Conservation (phyloP, 306 rosid species). For the Casuarina equisetifolia region DNA sequence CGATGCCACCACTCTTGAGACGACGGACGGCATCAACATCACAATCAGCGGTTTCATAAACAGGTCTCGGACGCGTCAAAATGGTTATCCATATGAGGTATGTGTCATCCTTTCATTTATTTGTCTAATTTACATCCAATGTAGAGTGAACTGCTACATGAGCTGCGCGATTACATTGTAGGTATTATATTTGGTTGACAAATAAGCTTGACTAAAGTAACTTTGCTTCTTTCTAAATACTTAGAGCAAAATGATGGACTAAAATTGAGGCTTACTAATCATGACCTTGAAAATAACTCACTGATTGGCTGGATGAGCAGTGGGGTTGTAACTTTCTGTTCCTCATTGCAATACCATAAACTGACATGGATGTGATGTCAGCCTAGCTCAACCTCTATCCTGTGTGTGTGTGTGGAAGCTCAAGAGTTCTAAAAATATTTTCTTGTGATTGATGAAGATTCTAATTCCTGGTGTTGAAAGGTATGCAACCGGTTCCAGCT, state of each 20-base stretch:
- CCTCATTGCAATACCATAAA: background rate
- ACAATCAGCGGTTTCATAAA: slow-evolving; percentile 35
- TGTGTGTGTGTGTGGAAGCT: background rate
- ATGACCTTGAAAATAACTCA: background rate
- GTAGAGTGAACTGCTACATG: background rate
- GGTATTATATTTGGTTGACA: background rate
- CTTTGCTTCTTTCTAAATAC: background rate
- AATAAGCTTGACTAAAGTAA: background rate
- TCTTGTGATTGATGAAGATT: background rate
- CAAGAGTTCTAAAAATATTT: background rate
- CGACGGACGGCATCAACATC: slow-evolving; percentile 41
- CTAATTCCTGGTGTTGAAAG: slow-evolving; percentile 30
- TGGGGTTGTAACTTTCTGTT: background rate
- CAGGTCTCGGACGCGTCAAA: slow-evolving; percentile 38
- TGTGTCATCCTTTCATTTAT: background rate
- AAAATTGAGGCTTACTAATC: background rate
- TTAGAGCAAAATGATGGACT: background rate
- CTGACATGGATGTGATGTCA: too few species aligned
- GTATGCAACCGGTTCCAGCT: slow-evolving; percentile 50
- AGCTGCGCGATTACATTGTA: background rate
- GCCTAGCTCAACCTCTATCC: too few species aligned
- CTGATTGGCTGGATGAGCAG: background rate
- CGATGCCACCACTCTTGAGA: slow-evolving; percentile 33
- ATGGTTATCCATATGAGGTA: slow-evolving; percentile 44
- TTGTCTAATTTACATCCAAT: background rate